Conservation (phyloP, 371 early-diverging fungal species). For the Phascolomyces articulosus region DNA sequence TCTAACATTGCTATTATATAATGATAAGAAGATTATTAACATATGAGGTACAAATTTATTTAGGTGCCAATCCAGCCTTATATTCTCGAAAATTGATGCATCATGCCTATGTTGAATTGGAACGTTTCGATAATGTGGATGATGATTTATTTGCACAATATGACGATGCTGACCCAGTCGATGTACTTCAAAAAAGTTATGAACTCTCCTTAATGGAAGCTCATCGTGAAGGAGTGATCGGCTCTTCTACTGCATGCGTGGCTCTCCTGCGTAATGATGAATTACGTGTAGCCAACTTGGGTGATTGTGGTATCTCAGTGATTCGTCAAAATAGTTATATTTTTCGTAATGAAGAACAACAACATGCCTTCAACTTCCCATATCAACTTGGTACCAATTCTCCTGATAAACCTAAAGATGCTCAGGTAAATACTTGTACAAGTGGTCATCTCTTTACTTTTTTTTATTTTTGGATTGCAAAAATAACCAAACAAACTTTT, state of each 20-base stretch:
- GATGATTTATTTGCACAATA: slow-evolving; percentile 59
- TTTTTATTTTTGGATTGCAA: neutral
- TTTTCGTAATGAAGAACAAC: slow-evolving; percentile 91
- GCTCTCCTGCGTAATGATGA: slow-evolving; percentile 89
- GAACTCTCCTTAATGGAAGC: slow-evolving; percentile 73
- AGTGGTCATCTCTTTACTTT: neutral
- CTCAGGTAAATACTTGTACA: slow-evolving; percentile 40
- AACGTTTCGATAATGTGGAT: slow-evolving; percentile 63
- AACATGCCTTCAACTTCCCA: slow-evolving; percentile 84
- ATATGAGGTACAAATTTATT: too few species aligned
- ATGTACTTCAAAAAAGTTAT: slow-evolving; percentile 80
- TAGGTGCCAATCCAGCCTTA: slow-evolving; percentile 85
- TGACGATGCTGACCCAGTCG: slow-evolving; percentile 76
- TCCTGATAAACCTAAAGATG: slow-evolving; percentile 68
- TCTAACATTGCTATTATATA: too few species aligned
- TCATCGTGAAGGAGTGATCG: slow-evolving; percentile 71
- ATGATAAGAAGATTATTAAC: too few species aligned
- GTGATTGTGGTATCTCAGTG: slow-evolving; percentile 91
- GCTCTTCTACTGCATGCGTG: slow-evolving; percentile 90
- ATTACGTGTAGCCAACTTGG: slow-evolving; percentile 90
- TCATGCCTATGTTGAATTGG: slow-evolving; percentile 81
- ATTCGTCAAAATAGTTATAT: slow-evolving; percentile 85
- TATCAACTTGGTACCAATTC: slow-evolving; percentile 79
- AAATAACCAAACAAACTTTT: neutral
- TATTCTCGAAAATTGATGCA: slow-evolving; percentile 94